A percentile compares a stretch with the other conserved stretches of the same genome.
Conservation (phyloP, 2,329 filamentous ascomycete species). For the Sporothrix pallida region DNA sequence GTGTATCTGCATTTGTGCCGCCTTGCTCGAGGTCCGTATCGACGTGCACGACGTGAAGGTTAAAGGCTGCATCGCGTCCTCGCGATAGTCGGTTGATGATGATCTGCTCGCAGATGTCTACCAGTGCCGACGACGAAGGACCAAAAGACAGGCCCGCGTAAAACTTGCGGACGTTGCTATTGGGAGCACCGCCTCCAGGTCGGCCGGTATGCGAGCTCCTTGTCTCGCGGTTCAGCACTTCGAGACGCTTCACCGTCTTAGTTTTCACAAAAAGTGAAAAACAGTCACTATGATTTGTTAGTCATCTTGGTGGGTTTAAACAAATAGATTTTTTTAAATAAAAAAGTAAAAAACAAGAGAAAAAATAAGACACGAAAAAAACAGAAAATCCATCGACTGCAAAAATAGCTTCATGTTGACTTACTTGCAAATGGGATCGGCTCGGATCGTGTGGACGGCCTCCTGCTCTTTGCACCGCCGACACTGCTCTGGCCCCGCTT, state of each 20-base stretch:
- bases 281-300: constrained; percentile 62
- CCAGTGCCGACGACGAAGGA: constrained; percentile 75
- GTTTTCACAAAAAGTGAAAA: constrained; percentile 77
- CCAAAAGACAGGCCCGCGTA: constrained; percentile 84
- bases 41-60: constrained; percentile 66
- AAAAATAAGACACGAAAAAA: not conserved
- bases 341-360: not conserved
- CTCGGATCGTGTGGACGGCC: constrained; percentile 60
- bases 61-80: constrained; percentile 69
- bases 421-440: constrained; percentile 65
- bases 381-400: no score
- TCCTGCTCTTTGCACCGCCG: constrained; percentile 60
- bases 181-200: constrained; percentile 18
- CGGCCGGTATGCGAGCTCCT: constrained; percentile 32
- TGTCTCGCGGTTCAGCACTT: constrained; percentile 57
- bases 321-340: not conserved
- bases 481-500: constrained; percentile 48
- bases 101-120: constrained; percentile 76
- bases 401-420: constrained; percentile 35
- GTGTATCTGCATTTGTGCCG: constrained; percentile 12
- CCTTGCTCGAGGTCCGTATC: constrained; percentile 49
- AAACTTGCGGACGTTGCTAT: constrained; percentile 54
- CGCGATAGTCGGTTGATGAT: constrained; percentile 68
- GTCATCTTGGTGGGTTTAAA: not conserved
- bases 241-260: constrained; percentile 78